A percentile compares a stretch with the other conserved stretches of the same genome.
Evolutionary conservation across 169 alveolate genomes (phyloP).

Genomic region (Plasmodium inui): DNA sequence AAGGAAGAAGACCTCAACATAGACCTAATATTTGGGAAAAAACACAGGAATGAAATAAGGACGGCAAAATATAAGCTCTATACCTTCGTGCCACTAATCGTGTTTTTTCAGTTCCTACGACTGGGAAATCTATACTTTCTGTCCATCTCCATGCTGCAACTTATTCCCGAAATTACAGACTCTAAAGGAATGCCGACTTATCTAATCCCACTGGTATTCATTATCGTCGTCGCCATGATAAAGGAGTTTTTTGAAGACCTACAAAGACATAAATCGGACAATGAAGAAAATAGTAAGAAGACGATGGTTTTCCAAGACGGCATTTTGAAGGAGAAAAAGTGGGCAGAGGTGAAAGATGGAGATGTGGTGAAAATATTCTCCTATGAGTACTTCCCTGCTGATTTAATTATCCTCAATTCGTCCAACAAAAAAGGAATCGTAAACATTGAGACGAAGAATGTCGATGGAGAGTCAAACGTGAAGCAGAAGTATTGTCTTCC

Average conservation of each 20-base stretch:
- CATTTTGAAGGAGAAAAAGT: slow-evolving; percentile 78
- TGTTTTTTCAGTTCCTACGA: slow-evolving; percentile 80
- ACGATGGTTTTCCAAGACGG: slow-evolving; percentile 86
- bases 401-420: slow-evolving; percentile 91
- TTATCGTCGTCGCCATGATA: slow-evolving; percentile 92
- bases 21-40: slow-evolving; percentile 64
- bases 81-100: slow-evolving; percentile 77
- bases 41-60: slow-evolving; percentile 69
- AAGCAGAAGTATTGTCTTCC: slow-evolving; percentile 90
- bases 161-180: slow-evolving; percentile 89
- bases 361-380: slow-evolving; percentile 91
- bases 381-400: slow-evolving; percentile 96
- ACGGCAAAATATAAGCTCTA: slow-evolving; percentile 79
- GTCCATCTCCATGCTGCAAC: slow-evolving; percentile 90
- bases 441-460: slow-evolving; percentile 88
- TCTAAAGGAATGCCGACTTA: slow-evolving; percentile 93
- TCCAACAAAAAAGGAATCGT: slow-evolving; percentile 92
- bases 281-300: slow-evolving; percentile 90
- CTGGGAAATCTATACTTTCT: slow-evolving; percentile 92
- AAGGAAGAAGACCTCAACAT: slow-evolving; percentile 69
- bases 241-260: slow-evolving; percentile 95
- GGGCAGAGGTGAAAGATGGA: slow-evolving; percentile 94
- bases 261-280: slow-evolving; percentile 92
- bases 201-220: slow-evolving; percentile 93
- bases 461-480: slow-evolving; percentile 96